These are phyloP conservation scores for Xylariaceae sp. DNA, from an alignment of 2,329 filamentous ascomycete species.

Conservation along the genomic window DNA sequence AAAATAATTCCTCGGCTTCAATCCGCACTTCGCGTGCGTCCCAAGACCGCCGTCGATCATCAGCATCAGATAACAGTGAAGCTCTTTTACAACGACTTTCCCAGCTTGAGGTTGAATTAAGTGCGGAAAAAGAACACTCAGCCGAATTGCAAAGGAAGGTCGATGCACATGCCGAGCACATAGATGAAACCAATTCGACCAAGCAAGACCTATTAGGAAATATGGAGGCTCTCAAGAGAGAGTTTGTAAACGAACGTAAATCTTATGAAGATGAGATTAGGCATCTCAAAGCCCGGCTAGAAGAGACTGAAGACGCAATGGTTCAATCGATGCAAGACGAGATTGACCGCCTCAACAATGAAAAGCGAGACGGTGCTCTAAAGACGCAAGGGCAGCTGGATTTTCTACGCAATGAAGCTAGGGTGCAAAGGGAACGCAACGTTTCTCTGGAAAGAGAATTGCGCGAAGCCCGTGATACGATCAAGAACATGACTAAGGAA, in stretches of 20 bases:
- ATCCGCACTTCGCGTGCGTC: slow-evolving; percentile 40
- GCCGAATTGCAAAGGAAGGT: slow-evolving; percentile 67
- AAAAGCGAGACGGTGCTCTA: slow-evolving; percentile 53
- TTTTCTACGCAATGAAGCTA: slow-evolving; percentile 57
- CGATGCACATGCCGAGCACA: slow-evolving; percentile 53
- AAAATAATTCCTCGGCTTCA: slow-evolving; percentile 48
- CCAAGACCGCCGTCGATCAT: slow-evolving; percentile 45
- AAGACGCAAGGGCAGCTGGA: slow-evolving; percentile 60
- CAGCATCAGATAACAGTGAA: slow-evolving; percentile 43
- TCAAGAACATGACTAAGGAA: slow-evolving; percentile 47
- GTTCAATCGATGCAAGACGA: slow-evolving; percentile 69
- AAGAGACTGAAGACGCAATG: slow-evolving; percentile 89
- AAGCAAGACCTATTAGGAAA: slow-evolving; percentile 94
- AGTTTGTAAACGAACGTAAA: slow-evolving; percentile 81
- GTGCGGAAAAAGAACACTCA: slow-evolving; percentile 65
- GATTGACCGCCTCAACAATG: slow-evolving; percentile 58
- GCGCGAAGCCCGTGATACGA: slow-evolving; percentile 52
- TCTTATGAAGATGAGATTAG: slow-evolving; percentile 77
- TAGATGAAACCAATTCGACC: slow-evolving; percentile 84
- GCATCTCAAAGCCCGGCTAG: slow-evolving; percentile 68
- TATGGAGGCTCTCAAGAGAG: slow-evolving; percentile 84
- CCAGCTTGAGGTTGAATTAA: slow-evolving; percentile 74
- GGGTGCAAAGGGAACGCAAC: slow-evolving; percentile 56
- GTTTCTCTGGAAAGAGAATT: slow-evolving; percentile 56
- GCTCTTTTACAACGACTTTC: slow-evolving; percentile 46